Evolutionary conservation across 1,284 basidiomycete genomes (phyloP).

Genomic region (Malassezia furfur): DNA sequence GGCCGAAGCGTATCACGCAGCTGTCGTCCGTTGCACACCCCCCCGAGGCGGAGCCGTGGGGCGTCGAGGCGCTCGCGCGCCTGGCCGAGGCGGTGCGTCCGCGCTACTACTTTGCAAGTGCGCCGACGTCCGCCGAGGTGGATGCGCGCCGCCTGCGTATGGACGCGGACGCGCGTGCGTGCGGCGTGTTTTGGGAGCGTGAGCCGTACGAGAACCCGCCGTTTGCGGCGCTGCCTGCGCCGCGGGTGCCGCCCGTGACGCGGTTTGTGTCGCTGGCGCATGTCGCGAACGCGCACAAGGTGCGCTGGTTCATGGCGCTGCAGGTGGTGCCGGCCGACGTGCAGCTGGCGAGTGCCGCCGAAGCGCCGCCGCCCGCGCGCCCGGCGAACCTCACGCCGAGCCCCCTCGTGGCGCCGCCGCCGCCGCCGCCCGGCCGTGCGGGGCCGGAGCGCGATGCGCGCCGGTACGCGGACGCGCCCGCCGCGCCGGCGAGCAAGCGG

Average conservation of each 20-base stretch:
- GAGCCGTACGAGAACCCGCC: slow-evolving; percentile 33
- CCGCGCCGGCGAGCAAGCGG: neutral
- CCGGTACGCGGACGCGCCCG: neutral
- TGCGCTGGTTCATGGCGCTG: slow-evolving; percentile 42
- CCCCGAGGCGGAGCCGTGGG: slow-evolving; percentile 29
- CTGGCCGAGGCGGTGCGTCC: slow-evolving; percentile 24
- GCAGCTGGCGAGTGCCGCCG: neutral
- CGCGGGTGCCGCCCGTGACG: slow-evolving; percentile 17
- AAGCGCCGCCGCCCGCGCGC: neutral
- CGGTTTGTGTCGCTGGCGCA: slow-evolving; percentile 36
- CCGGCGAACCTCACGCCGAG: slow-evolving; percentile 21
- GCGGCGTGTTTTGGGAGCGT: slow-evolving; percentile 41
- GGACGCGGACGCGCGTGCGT: slow-evolving; percentile 9
- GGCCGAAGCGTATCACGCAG: slow-evolving; percentile 32
- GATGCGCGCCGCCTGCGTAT: slow-evolving; percentile 10
- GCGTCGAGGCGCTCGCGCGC: slow-evolving; percentile 26
- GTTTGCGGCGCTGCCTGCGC: slow-evolving; percentile 1
- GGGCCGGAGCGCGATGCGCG: neutral
- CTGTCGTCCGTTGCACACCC: slow-evolving; percentile 22
- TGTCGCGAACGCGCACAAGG: slow-evolving; percentile 35
- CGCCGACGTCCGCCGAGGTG: slow-evolving; percentile 10
- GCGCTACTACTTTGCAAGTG: slow-evolving; percentile 38
- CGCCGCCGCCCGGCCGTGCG: neutral
- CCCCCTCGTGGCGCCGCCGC: neutral
- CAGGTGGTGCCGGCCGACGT: neutral